These are phyloP conservation scores for Flagelloscypha sp. DNA, from an alignment of 768 basidiomycete species.

Conservation along the genomic window DNA sequence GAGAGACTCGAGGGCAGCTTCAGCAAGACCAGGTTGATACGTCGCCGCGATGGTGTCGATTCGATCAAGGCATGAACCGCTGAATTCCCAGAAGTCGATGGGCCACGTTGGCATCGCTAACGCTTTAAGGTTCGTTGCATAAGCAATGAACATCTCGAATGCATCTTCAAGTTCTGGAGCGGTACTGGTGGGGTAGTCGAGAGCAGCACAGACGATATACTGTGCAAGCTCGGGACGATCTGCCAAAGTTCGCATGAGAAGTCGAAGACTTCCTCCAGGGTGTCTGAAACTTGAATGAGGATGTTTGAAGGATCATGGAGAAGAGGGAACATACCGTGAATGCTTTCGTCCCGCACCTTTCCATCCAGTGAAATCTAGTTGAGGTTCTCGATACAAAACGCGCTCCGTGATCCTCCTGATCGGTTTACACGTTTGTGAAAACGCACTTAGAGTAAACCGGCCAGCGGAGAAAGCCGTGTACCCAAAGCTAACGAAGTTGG, in stretches of 20 bases:
- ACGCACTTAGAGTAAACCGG: conserved; percentile 18
- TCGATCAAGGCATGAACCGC: conserved; percentile 10
- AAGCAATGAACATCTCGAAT: conserved; percentile 16
- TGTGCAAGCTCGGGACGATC: conserved; percentile 18
- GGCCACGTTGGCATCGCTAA: conserved; percentile 21
- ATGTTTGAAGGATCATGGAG: too few species aligned
- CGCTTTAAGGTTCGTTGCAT: conserved; percentile 17
- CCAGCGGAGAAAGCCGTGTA: conserved; percentile 19
- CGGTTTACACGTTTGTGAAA: conserved; percentile 15
- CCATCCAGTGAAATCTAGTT: conserved; percentile 23
- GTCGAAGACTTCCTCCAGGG: conserved; percentile 18
- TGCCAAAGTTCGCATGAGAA: conserved; percentile 19
- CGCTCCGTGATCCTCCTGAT: conserved; percentile 18
- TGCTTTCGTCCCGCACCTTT: conserved; percentile 24
- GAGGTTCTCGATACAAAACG: conserved; percentile 20
- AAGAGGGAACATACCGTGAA: too few species aligned
- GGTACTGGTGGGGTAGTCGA: conserved; percentile 20
- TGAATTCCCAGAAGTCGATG: conserved; percentile 19
- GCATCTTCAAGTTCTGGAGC: conserved; percentile 16
- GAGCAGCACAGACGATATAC: conserved; percentile 15
- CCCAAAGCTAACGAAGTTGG: conserved; percentile 20
- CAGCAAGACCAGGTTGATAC: conserved; percentile 20
- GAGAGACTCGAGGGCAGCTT: conserved; percentile 17
- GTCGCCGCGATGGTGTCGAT: conserved; percentile 20
- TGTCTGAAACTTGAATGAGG: too few species aligned